Evolutionary conservation across 345 rosid genomes (phyloP), one percentile per base, ranked within the genome.

Genomic region (Microcos paniculata): DNA sequence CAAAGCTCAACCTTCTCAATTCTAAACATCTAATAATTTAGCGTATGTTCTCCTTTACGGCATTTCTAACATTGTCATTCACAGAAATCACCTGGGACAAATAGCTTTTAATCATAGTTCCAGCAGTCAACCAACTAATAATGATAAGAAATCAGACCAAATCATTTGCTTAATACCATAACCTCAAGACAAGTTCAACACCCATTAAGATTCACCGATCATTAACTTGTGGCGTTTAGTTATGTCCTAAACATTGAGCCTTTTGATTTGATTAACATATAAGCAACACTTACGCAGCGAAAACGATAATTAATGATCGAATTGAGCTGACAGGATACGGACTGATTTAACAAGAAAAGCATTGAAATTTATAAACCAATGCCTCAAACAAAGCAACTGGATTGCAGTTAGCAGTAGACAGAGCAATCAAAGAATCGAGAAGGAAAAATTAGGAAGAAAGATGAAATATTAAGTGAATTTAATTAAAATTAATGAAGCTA

Each of bases 181-280:
- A 26, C 72, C 48, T 30, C 21, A 49, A 31, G 73, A 69, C 10
- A 51, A 69, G 59, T 5, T 69, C 72, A 49, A 69, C 42, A 46
- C 28, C 56, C 72, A 69, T 30, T 49, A 30, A 48, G 26, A 48
- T 18, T 28, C 42, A 11, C 15, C 28, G 28, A 18, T 21, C 1
- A 0, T 55, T 55, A 23, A 55, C 21, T 1, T 11, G 10, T 23
- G 1, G 10, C 45, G 8, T 42, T 42, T 42, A 4, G 0, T 42
- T 9, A 42, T 9, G 6, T 42, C 45, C 45, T 42, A 42, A 42
- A 42, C 10, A 42, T 42, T 9, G 45, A 56, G 61, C 61, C 58
- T n/a, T 23, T 56, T 0, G 58, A 49, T 30, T 49, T 18, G 28
- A 28, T 49, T 19, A 30, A 49, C 72, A 49, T 30, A 48, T 65